A percentile compares a stretch with the other conserved stretches of the same genome.
Evolutionary conservation across 768 basidiomycete genomes (phyloP).

Genomic region (Hortiboletus campestris): DNA sequence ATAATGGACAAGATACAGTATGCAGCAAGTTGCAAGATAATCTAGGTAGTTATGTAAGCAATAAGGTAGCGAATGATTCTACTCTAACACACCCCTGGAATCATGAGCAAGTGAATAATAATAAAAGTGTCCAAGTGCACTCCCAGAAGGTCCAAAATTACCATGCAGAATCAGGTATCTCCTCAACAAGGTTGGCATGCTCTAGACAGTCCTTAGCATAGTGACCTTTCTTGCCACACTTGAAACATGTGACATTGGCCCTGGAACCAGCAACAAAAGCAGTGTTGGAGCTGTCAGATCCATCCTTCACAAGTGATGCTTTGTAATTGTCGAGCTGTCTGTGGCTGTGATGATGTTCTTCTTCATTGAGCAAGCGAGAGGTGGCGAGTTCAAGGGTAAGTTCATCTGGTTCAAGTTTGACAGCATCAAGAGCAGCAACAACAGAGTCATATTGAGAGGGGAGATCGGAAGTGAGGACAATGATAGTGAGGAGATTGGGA

Average conservation of each 20-base stretch:
- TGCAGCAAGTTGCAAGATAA: no score
- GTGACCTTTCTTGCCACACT: conserved; percentile 13
- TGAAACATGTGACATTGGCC: background rate
- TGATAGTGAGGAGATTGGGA: no score
- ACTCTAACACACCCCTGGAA: background rate
- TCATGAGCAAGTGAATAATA: background rate
- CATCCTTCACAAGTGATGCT: background rate
- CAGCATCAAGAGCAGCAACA: background rate
- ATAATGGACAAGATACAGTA: no score
- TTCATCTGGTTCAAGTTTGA: background rate
- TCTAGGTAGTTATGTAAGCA: no score
- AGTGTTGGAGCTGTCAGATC: background rate
- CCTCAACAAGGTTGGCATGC: background rate
- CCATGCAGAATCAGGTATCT: background rate
- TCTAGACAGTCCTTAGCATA: conserved; percentile 4
- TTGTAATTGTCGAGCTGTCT: background rate
- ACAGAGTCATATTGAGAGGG: background rate
- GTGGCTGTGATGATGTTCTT: background rate
- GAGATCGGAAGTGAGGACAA: background rate
- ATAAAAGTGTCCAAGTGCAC: background rate
- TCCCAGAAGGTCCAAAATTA: background rate
- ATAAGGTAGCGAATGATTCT: background rate
- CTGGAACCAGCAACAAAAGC: background rate
- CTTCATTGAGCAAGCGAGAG: background rate
- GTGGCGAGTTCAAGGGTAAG: background rate